These are phyloP conservation scores for Termitomyces sp. DNA, from an alignment of 768 basidiomycete genomes.

Conservation along the genomic window DNA sequence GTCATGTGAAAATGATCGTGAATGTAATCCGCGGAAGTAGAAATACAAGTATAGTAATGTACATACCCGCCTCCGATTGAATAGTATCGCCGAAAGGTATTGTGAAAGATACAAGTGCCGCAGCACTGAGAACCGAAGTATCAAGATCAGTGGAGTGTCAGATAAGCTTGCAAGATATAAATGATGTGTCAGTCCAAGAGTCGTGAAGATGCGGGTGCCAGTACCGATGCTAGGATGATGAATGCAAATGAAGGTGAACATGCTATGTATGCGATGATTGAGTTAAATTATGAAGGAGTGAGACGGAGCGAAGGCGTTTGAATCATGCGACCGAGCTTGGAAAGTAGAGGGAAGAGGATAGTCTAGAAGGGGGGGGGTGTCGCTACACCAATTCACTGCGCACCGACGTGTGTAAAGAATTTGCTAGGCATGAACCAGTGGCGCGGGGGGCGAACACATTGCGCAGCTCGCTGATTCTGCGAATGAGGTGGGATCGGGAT, in stretches of 20 bases:
- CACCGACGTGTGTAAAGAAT: conserved; percentile 44
- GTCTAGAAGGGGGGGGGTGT: neutral
- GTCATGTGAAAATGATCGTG: conserved; percentile 2
- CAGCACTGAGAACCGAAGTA: neutral
- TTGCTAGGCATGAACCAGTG: conserved; percentile 57
- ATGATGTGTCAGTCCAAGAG: neutral
- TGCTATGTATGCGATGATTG: conserved; percentile 16
- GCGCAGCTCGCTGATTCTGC: conserved; percentile 24
- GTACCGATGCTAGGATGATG: conserved; percentile 6
- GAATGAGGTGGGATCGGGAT: conserved; percentile 26
- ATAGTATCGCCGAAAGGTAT: neutral
- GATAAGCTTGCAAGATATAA: conserved; percentile 4
- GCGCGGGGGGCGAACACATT: conserved; percentile 37
- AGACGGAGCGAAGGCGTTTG: neutral
- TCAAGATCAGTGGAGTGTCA: neutral
- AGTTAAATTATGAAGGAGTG: conserved; percentile 7
- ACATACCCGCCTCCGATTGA: conserved; percentile 12
- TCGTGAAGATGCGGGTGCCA: neutral
- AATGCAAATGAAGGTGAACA: conserved; percentile 17
- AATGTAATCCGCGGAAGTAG: conserved; percentile 6
- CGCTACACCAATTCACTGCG: conserved; percentile 20
- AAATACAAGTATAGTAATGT: conserved; percentile 13
- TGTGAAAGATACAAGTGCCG: neutral
- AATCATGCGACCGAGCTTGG: neutral
- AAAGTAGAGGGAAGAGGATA: neutral